These are phyloP conservation scores for Rubus idaeus DNA, from an alignment of 306 rosid genomes.

Conservation along the genomic window DNA sequence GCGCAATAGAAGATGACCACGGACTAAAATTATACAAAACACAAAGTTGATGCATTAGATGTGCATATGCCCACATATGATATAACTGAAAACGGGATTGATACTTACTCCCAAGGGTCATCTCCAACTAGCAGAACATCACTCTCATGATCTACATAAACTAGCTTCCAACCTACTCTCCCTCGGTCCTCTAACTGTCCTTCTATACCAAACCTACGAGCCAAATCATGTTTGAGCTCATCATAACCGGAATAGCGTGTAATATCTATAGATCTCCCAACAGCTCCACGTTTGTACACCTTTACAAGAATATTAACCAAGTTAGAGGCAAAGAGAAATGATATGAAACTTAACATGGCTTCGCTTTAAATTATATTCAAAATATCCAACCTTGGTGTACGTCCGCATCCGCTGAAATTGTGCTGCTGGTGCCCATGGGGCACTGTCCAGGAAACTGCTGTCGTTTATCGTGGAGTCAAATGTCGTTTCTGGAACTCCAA, in stretches of 20 bases:
- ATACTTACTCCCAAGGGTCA: slow-evolving; percentile 97
- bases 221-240: slow-evolving; percentile 86
- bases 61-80: slow-evolving; percentile 2
- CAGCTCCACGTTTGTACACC: slow-evolving; percentile 99
- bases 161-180: slow-evolving; percentile 93
- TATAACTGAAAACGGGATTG: slow-evolving; percentile 14
- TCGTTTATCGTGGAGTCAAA: slow-evolving; percentile 81
- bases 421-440: slow-evolving; percentile 71
- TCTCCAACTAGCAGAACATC: slow-evolving; percentile 95
- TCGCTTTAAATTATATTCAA: neutral
- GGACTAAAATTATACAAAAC: neutral
- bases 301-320: slow-evolving; percentile 29
- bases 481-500: slow-evolving; percentile 88
- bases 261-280: slow-evolving; percentile 95
- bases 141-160: slow-evolving; percentile 89
- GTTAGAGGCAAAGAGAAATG: slow-evolving; percentile 11
- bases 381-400: slow-evolving; percentile 78
- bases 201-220: slow-evolving; percentile 92
- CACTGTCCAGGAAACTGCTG: slow-evolving; percentile 61
- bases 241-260: slow-evolving; percentile 78
- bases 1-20: neutral
- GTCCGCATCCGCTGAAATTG: slow-evolving; percentile 87
- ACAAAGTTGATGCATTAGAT: neutral
- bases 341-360: neutral
- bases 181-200: slow-evolving; percentile 89